These are phyloP conservation scores for Huntiella bhutanensis DNA, from an alignment of 2,329 filamentous ascomycete species.

Conservation along the genomic window DNA sequence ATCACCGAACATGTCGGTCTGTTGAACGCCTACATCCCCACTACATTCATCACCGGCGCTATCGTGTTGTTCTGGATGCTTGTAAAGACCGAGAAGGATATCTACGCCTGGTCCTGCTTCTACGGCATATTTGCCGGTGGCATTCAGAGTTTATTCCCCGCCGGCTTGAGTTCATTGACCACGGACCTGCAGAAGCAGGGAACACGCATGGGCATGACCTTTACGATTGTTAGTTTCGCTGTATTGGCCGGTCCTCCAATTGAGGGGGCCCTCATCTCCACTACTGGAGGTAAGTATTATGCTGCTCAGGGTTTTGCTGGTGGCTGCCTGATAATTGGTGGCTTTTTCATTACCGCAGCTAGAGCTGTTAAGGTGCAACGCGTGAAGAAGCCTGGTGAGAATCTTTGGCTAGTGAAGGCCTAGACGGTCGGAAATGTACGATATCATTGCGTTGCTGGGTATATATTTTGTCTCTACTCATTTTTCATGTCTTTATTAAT, in stretches of 20 bases:
- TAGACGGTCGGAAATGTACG: background rate
- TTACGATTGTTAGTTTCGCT: slow-evolving; percentile 35
- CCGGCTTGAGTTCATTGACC: slow-evolving; percentile 26
- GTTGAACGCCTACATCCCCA: slow-evolving; percentile 40
- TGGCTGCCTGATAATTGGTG: slow-evolving; percentile 8
- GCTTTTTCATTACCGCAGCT: slow-evolving; percentile 2
- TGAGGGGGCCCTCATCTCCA: slow-evolving; percentile 29
- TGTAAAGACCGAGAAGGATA: slow-evolving; percentile 26
- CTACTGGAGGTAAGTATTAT: slow-evolving; percentile 22
- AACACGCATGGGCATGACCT: slow-evolving; percentile 38
- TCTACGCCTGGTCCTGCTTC: slow-evolving; percentile 43
- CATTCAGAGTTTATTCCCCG: slow-evolving; percentile 48
- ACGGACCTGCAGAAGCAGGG: slow-evolving; percentile 32
- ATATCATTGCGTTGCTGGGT: too few relatives aligned
- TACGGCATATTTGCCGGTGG: slow-evolving; percentile 46
- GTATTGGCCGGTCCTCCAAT: slow-evolving; percentile 34
- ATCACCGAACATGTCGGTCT: slow-evolving; percentile 39
- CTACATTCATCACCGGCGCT: slow-evolving; percentile 22
- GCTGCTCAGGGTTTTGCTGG: slow-evolving; percentile 33
- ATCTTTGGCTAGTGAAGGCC: slow-evolving; percentile 6
- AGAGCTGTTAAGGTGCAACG: slow-evolving; percentile 4
- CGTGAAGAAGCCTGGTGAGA: slow-evolving; percentile 3
- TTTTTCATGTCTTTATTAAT: too few relatives aligned
- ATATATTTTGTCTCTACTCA: too few relatives aligned
- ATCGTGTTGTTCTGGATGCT: slow-evolving; percentile 38